Conservation (phyloP, 805 yeast genomes). For the Candida easanensis region DNA sequence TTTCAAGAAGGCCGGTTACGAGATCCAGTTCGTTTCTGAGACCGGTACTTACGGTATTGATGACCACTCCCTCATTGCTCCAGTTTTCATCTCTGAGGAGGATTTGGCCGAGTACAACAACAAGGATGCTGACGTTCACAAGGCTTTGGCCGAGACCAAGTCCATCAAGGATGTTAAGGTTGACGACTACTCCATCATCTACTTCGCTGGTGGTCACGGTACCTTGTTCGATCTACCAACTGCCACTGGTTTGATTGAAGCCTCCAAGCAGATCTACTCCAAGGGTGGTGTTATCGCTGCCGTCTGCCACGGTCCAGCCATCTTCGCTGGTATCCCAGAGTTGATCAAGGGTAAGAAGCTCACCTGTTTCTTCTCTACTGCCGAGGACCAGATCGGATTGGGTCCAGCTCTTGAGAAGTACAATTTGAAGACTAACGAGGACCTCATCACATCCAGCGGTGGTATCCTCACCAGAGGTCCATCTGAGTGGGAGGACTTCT, state of each 20-base stretch:
- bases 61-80: constrained; percentile 46
- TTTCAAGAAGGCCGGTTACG: constrained; percentile 46
- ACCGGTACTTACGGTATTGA: constrained; percentile 57
- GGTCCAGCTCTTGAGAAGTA: constrained; percentile 11
- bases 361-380: constrained; percentile 56
- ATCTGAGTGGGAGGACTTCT: constrained; percentile 50
- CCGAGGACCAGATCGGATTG: constrained; percentile 40
- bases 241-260: constrained; percentile 42
- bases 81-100: constrained; percentile 39
- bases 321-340: constrained; percentile 48
- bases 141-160: constrained; percentile 38
- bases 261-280: constrained; percentile 46
- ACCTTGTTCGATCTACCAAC: constrained; percentile 55
- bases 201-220: constrained; percentile 69
- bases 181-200: constrained; percentile 49
- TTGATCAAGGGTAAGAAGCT: constrained; percentile 50
- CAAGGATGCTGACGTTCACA: constrained; percentile 36
- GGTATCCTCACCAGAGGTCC: constrained; percentile 45
- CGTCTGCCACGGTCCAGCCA: constrained; percentile 68
- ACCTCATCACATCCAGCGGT: constrained; percentile 36
- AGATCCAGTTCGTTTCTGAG: constrained; percentile 57
- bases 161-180: constrained; percentile 48
- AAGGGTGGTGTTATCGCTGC: constrained; percentile 58
- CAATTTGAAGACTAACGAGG: constrained; percentile 37
- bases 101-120: constrained; percentile 42